Evolutionary conservation across 2,329 filamentous ascomycete species (phyloP).

Genomic region (Rhexocercosporidium sp.): DNA sequence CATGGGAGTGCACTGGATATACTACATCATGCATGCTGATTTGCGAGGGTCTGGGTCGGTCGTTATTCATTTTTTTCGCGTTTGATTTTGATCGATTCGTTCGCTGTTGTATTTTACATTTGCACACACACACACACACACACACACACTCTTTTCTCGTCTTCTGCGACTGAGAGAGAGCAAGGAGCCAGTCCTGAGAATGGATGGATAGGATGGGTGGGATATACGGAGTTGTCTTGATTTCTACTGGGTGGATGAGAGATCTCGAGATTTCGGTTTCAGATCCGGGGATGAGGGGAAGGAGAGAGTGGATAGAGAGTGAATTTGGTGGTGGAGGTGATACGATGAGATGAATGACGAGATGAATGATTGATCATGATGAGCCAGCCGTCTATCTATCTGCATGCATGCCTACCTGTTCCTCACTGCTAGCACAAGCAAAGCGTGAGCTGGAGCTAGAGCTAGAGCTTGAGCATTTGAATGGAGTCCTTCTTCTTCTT

Average conservation of each 20-base stretch:
- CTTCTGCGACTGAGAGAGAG: background rate
- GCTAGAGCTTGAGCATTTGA: background rate
- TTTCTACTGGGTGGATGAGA: background rate
- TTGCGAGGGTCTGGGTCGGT: slow-evolving; percentile 8
- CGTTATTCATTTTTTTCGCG: slow-evolving; percentile 1
- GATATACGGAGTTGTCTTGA: slow-evolving; percentile 2
- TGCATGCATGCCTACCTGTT: background rate
- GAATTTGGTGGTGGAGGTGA: background rate
- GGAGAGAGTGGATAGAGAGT: background rate
- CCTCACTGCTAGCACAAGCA: slow-evolving; percentile 4
- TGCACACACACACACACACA: slow-evolving; percentile 1
- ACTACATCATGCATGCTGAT: slow-evolving; percentile 10
- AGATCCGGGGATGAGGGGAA: background rate
- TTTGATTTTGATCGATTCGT: slow-evolving; percentile 2
- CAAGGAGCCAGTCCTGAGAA: slow-evolving; percentile 1
- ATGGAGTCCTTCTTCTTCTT: background rate
- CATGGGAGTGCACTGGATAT: background rate
- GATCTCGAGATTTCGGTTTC: background rate
- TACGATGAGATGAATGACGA: background rate
- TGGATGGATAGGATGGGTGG: slow-evolving; percentile 1
- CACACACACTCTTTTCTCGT: slow-evolving; percentile 6
- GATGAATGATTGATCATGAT: slow-evolving; percentile 7
- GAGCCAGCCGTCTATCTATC: slow-evolving; percentile 7
- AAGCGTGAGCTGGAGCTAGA: background rate
- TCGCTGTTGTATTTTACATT: slow-evolving; percentile 17